phyloP scores from a whole-genome alignment of 1,139 yeast species.

The Nematodospora anomalae region DNA sequence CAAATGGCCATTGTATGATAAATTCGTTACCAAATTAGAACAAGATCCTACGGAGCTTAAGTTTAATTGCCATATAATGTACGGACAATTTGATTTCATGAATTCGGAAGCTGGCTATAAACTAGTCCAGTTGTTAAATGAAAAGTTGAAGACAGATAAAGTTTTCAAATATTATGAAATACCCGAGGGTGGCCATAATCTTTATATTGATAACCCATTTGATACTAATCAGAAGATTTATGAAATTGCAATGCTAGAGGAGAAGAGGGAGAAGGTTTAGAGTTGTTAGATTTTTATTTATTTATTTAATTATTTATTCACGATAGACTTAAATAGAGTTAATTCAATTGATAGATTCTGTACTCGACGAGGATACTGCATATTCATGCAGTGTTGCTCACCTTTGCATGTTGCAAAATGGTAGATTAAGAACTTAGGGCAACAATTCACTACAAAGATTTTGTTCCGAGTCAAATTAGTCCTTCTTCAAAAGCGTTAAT shows the following conservation, averaged over 20 bases:
- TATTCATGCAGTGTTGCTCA: too few relatives aligned
- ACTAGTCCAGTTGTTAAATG: slow-evolving; percentile 41
- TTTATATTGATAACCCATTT: slow-evolving; percentile 48
- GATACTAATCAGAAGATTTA: slow-evolving; percentile 50
- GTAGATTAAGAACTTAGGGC: too few relatives aligned
- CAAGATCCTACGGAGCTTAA: slow-evolving; percentile 18
- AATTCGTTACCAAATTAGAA: slow-evolving; percentile 38
- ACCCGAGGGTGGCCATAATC: slow-evolving; percentile 47
- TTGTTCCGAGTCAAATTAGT: too few relatives aligned
- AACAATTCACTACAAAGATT: too few relatives aligned
- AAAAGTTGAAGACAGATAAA: slow-evolving; percentile 13
- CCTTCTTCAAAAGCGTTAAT: too few relatives aligned
- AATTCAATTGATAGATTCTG: too few relatives aligned
- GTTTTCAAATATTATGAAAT: slow-evolving; percentile 24
- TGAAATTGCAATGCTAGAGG: slow-evolving; percentile 16
- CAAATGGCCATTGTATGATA: slow-evolving; percentile 70
- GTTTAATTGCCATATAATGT: slow-evolving; percentile 57
- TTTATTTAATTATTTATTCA: too few relatives aligned
- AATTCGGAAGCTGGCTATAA: slow-evolving; percentile 68
- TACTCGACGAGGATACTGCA: too few relatives aligned
- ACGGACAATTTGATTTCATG: slow-evolving; percentile 90
- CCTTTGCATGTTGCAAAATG: too few relatives aligned
- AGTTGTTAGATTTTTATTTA: too few relatives aligned
- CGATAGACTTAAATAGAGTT: not conserved
- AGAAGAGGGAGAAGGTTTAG: too few relatives aligned